phyloP scores from a whole-genome alignment of 1,284 basidiomycete genomes.

The Pisolithus thermaeus region DNA sequence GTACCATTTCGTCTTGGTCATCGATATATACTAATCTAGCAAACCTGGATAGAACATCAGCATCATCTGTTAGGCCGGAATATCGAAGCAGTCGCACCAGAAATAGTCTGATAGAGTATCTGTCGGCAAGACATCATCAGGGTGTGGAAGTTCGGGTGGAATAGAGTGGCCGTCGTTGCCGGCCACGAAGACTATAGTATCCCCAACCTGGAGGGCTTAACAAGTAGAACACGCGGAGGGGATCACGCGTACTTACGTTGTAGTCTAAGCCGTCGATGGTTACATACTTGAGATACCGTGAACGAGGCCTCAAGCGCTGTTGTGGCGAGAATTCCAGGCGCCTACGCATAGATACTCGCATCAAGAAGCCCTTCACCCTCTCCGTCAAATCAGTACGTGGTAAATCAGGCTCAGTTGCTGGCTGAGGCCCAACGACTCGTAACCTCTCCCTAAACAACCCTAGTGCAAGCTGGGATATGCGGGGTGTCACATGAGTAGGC shows the following conservation, averaged over 20 bases:
- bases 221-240: constrained; percentile 9
- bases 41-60: constrained; percentile 44
- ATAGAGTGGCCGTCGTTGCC: constrained; percentile 25
- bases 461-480: constrained; percentile 44
- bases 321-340: constrained; percentile 16
- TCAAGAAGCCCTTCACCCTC: constrained; percentile 19
- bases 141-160: constrained; percentile 21
- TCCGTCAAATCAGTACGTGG: constrained; percentile 9
- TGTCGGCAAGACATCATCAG: constrained; percentile 29
- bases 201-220: constrained; percentile 43
- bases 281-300: constrained; percentile 26
- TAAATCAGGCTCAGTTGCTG: constrained; percentile 18
- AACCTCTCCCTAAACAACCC: constrained; percentile 49
- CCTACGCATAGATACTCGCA: constrained; percentile 13
- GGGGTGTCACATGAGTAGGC: constrained; percentile 54
- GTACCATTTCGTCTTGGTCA: constrained; percentile 36
- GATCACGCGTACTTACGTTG: constrained; percentile 23
- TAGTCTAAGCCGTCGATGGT: constrained; percentile 25
- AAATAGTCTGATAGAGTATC: constrained; percentile 49
- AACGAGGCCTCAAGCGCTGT: constrained; percentile 20
- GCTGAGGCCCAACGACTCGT: constrained; percentile 43
- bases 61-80: background rate
- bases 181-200: constrained; percentile 46
- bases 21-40: constrained; percentile 53
- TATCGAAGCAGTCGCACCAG: constrained; percentile 38